phyloP scores from a whole-genome alignment of 495 filamentous ascomycete genomes.

The Penicillium coprophilum region DNA sequence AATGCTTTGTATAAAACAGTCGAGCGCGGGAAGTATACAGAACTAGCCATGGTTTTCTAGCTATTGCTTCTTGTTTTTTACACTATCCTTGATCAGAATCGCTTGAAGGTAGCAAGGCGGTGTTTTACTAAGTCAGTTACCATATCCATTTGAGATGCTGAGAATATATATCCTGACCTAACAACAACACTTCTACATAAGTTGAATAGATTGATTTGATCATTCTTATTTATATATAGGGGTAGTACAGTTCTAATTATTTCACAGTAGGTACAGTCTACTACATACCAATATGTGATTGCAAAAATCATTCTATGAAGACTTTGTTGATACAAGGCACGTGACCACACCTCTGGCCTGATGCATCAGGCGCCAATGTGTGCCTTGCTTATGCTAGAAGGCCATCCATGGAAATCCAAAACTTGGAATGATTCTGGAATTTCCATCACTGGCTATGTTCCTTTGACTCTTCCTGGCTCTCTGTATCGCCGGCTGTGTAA shows the following conservation, averaged over 20 bases:
- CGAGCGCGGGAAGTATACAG: neutral
- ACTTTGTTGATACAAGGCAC: neutral
- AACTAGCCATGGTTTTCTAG: neutral
- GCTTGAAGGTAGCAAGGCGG: neutral
- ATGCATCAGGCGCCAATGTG: neutral
- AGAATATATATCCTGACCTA: neutral
- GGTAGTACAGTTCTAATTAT: neutral
- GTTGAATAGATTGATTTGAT: too few species aligned
- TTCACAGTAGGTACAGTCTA: neutral
- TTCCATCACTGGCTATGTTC: constrained; percentile 3
- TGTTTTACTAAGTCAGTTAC: neutral
- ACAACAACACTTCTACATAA: too few species aligned
- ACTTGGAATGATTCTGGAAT: constrained; percentile 2
- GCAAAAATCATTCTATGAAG: neutral
- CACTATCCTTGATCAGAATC: neutral
- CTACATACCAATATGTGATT: neutral
- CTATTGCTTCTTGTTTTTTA: neutral
- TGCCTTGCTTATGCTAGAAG: constrained; percentile 2
- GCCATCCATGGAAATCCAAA: neutral
- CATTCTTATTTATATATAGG: neutral
- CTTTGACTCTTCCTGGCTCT: neutral
- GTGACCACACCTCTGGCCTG: neutral
- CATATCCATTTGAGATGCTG: neutral
- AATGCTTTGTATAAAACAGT: neutral
- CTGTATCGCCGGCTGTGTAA: neutral